Evolutionary conservation across 352 stramenopile genomes (phyloP), one percentile per base, ranked within the genome.

Genomic region (Pythium sukuiense): DNA sequence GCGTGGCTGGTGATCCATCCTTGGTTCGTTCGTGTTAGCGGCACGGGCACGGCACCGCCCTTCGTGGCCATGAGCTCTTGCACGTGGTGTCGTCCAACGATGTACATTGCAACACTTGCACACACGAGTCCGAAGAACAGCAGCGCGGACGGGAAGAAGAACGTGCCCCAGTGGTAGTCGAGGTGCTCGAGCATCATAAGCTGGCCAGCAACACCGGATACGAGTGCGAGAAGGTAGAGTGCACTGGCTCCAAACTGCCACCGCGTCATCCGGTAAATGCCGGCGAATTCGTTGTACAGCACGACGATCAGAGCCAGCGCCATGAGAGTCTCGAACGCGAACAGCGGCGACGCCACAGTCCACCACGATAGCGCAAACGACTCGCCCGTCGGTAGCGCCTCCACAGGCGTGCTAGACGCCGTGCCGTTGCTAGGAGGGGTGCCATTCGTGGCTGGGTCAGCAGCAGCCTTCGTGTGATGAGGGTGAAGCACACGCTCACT

Each of bases 1-100:
- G 86, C 86, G 63, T 92, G 85, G 45, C 76, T 87, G 6, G 86
- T 95, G 70, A 95, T 91, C 86, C 86, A 95, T 1, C 84, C 86
- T 45, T 90, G 75, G 20, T 65, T 84, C 32, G 86, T 95, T 7
- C 83, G 75, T 50, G 84, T 93, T 6, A 95, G 70, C 27, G 86
- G 84, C 55, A 95, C 86, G 11, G 86, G 86, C 12, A 95, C 80
- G 2, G 86, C 86, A 18, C 86, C 86, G 1, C 86, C 86, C 37
- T 87, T 87, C 12, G 81, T 87, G 5, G 83, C 86, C 86, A 95
- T 93, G 20, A 95, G 76, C 60, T 92, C 81, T 55, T 89, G 72
- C 37, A 95, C 83, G 59, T 95, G 81, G 45, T 92, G 83, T 24
- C 83, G 80, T 1, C 82, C 84, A 29, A 95, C 81, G 59, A 93